phyloP scores from a whole-genome alignment of 2,329 filamentous ascomycete genomes.

The Colletotrichum phormii region DNA sequence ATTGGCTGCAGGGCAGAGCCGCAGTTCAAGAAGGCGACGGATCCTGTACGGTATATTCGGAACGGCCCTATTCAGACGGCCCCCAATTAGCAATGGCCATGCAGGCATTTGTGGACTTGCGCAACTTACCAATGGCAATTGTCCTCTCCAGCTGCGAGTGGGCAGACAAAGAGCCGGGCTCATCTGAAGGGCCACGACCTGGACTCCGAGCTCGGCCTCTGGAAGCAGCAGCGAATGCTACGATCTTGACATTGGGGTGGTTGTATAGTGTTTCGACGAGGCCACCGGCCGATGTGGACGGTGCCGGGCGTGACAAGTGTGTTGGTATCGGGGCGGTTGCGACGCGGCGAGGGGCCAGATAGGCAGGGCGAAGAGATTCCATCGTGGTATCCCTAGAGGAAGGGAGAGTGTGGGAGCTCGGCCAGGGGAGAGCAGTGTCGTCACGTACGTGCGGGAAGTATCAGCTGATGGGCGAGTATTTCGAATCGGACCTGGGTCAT shows the following conservation, averaged over 20 bases:
- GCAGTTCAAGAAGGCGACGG: constrained; percentile 89
- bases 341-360: constrained; percentile 48
- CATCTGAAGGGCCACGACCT: constrained; percentile 50
- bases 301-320: constrained; percentile 37
- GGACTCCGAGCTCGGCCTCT: constrained; percentile 47
- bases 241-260: constrained; percentile 78
- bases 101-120: neutral
- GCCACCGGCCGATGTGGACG: constrained; percentile 43
- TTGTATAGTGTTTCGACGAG: constrained; percentile 79
- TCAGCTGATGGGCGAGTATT: constrained; percentile 14
- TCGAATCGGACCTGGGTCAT: constrained; percentile 25
- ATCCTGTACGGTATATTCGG: constrained; percentile 86
- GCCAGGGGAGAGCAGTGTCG: constrained; percentile 1
- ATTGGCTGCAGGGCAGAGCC: constrained; percentile 87
- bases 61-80: constrained; percentile 68
- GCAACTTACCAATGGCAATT: constrained; percentile 77
- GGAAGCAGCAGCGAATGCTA: constrained; percentile 59
- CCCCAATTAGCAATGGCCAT: constrained; percentile 27
- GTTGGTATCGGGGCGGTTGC: constrained; percentile 51
- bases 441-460: constrained; percentile 13
- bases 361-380: constrained; percentile 39
- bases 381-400: constrained; percentile 19
- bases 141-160: constrained; percentile 82
- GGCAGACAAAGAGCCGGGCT: constrained; percentile 77
- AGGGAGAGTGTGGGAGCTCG: neutral